Base-by-base conservation (phyloP, 176 grass and related monocot species). In the Oryza australiensis region DNA sequence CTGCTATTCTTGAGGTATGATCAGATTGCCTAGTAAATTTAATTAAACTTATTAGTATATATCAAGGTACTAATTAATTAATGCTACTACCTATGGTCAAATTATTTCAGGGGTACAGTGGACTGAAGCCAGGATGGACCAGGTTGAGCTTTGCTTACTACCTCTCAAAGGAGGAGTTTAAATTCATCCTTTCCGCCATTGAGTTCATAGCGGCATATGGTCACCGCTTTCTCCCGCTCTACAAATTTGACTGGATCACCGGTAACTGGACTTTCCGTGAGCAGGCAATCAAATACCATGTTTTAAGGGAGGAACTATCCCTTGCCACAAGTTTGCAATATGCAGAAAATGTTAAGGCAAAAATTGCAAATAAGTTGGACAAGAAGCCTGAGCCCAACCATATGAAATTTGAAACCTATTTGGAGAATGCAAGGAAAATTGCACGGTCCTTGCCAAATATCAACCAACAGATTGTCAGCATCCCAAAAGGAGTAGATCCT, bases 61-160 rank as follows among this genome's bases (percentile, higher is more conserved):
- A 32, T 22, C 16, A 29, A 3, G 26, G 26, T 59, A 40, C 38
- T 73, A 65, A 78, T 15, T 73, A 65, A 78, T 15, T 22, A 46
- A 15, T 22, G 6, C 16, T 38, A 38, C 0, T 35, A 10, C 42
- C 79, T 3, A 30, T 0, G n/a, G 0, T 51, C 22, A 60, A 18
- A 62, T 6, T 62, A 11, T 73, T 86, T 18, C 83, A 97, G 94
- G 92, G 94, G 7, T 92, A 92, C 62, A 90, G 42, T 81, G 94
- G 94, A 48, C 53, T 97, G 32, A 92, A 92, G 76, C 94, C 91
- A 3, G 94, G 94, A 68, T 97, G 94, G 94, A 97, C 94, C 0
- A 87, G 92, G 41, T 9, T 97, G 35, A 94, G 94, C 41, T 94
- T 97, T 65, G 16, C 87, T 24, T 97, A 97, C 77, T 97, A 97